These are phyloP conservation scores for Komagataea norvegica DNA, from an alignment of 1,139 yeast genomes.

Conservation along the genomic window DNA sequence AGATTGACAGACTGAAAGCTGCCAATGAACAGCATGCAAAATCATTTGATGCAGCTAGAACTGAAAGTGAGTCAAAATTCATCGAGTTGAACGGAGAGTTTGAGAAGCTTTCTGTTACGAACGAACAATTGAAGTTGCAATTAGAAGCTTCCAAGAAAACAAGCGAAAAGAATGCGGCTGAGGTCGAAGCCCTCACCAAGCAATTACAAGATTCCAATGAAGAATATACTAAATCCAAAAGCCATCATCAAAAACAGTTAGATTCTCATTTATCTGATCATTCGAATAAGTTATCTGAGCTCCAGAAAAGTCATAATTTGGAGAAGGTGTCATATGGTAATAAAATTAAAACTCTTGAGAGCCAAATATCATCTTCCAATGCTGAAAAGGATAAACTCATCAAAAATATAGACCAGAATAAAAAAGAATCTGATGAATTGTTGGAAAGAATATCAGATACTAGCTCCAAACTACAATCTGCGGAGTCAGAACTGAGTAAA, in stretches of 20 bases:
- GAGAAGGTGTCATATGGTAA: too few species aligned
- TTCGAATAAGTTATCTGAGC: background rate
- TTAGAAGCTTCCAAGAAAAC: background rate
- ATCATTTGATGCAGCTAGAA: constrained; percentile 4
- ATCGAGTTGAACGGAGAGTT: constrained; percentile 4
- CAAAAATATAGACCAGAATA: too few species aligned
- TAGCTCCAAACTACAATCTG: too few species aligned
- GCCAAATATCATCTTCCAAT: background rate
- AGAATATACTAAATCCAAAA: too few species aligned
- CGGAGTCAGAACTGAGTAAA: too few species aligned
- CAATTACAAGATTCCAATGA: too few species aligned
- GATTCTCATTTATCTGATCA: background rate
- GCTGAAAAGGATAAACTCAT: too few species aligned
- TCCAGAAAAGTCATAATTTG: too few species aligned
- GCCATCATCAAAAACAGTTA: background rate
- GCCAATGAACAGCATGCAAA: constrained; percentile 11
- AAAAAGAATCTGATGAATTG: too few species aligned
- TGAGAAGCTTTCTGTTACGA: constrained; percentile 10
- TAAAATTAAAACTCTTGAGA: background rate
- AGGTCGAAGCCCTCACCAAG: constrained; percentile 1
- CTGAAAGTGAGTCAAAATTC: constrained; percentile 10
- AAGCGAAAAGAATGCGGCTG: background rate
- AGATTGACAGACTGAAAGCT: constrained; percentile 8
- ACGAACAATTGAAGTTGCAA: constrained; percentile 1
- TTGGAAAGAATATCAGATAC: background rate